Evolutionary conservation across 345 rosid genomes (phyloP), one percentile per base, ranked within the genome.

Genomic region (Populus alba): DNA sequence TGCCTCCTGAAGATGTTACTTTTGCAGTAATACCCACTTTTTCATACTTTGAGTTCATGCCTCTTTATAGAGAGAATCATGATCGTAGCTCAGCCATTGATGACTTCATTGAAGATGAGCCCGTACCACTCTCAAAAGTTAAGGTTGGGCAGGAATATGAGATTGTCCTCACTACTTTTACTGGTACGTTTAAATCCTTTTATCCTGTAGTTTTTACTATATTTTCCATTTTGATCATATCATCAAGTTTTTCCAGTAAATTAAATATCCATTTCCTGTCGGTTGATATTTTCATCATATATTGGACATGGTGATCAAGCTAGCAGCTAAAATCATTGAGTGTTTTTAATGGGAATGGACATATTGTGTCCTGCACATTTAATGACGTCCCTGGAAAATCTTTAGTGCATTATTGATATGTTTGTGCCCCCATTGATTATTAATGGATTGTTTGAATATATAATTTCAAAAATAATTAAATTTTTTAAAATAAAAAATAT

Each of bases 41-140:
- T 78, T 85, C 94, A 53, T 95, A 95, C 87, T 95, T 91, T 51
- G 99, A 95, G 90, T 93, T 95, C 77, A 90, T 93, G 67, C 99
- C 99, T 22, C 88, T 95, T 38, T 45, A 88, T 66, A 87, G 92
- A 73, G 81, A 77, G 76, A 83, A 87, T 72, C 83, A 81, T 75
- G 86, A 84, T 80, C 73, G 7, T 66, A 31, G 55, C 6, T 71
- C 81, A 1, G 72, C 71, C 11, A 78, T 35, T 61, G 94, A 87
- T 76, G 98, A 95, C 78, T 90, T 89, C 77, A 78, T 85, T 2
- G 99, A 95, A 87, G 97, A 85, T 49, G 85, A 90, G 27, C 94
- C 98, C 3, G 90, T 95, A 2, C 90, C 97, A 12, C 88, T 95
- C 71, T 90, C 98, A 39, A 86, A 83, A 80, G 95, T 95, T 74